Evolutionary conservation across 768 basidiomycete species (phyloP), one percentile per base, ranked within the genome.

Genomic region (Dacryopinax primogenitus): DNA sequence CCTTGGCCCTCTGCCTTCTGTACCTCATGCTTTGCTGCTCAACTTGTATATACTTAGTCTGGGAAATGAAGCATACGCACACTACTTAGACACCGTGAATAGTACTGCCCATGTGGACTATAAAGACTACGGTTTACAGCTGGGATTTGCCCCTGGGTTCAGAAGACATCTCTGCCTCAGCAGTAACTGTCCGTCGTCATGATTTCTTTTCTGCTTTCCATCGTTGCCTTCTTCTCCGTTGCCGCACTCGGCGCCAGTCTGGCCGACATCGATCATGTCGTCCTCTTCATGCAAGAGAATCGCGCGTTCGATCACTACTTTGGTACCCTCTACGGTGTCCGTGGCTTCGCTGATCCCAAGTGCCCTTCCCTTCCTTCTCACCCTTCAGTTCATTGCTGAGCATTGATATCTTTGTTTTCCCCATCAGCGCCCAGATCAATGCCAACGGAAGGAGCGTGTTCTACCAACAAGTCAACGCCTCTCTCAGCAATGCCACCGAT

Each of bases 261-360:
- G 21, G 58, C 28, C 6, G 45, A 64, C 44, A 64, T 69, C 33
- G 67, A 69, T 9, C 67, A 68, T 62, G 67, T 69, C 6, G 67
- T 69, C 30, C 63, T 69, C 1, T 67, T 65, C 67, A 68, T 69
- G 68, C 68, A 69, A 51, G 68, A 69, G 64, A 69, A 69, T 51
- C 61, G 68, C 23, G 68, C 68, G 15, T 69, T 66, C 62, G 68
- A 68, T n/a, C 62, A 67, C 45, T 68, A 69, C 63, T 69, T 68
- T 45, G 68, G 67, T 12, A 61, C 65, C 21, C 62, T 68, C 61
- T 62, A 51, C 33, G 68, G 68, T 23, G 67, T 69, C 28, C 65
- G 68, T 28, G 67, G 68, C 2, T 69, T 69, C 33, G 45, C 58
- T 6, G 68, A 69, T 58, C 68, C 68, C 9, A 69, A 69, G 37